A percentile compares a stretch with the other conserved stretches of the same genome.
Conservation (phyloP, 2,329 filamentous ascomycete genomes). For the Neopestalotiopsis sp. region DNA sequence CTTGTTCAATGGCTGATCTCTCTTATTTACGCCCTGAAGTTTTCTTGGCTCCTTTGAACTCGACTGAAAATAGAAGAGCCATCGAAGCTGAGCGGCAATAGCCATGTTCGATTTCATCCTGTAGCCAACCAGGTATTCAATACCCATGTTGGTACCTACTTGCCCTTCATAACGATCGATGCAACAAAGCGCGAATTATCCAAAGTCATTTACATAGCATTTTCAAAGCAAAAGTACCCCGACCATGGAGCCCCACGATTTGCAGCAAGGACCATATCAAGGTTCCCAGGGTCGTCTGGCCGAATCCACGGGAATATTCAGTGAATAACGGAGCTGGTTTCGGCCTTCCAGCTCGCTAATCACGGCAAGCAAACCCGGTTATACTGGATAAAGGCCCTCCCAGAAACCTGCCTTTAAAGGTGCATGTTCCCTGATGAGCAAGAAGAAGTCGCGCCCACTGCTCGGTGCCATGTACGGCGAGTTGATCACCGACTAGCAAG, state of each 20-base stretch:
- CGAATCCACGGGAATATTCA: background rate
- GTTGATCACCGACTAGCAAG: background rate
- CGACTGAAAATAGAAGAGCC: background rate
- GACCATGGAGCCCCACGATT: background rate
- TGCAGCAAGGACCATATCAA: constrained; percentile 9
- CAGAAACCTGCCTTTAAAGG: background rate
- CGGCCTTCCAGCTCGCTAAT: background rate
- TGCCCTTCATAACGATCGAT: background rate
- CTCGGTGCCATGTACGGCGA: background rate
- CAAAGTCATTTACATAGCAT: background rate
- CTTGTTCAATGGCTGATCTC: background rate
- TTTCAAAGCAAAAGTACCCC: background rate
- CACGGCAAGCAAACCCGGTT: constrained; percentile 9
- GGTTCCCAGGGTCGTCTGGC: constrained; percentile 8
- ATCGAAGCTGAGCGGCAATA: background rate
- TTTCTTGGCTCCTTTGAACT: constrained; percentile 1
- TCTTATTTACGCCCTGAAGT: background rate
- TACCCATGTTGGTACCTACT: background rate
- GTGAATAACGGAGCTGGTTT: background rate
- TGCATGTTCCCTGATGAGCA: background rate
- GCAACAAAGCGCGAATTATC: background rate
- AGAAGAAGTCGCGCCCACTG: background rate
- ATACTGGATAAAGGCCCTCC: background rate
- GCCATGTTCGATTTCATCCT: background rate
- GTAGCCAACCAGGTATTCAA: background rate